Conservation (phyloP, 2,329 filamentous ascomycete species). For the Colletotrichum truncatum region DNA sequence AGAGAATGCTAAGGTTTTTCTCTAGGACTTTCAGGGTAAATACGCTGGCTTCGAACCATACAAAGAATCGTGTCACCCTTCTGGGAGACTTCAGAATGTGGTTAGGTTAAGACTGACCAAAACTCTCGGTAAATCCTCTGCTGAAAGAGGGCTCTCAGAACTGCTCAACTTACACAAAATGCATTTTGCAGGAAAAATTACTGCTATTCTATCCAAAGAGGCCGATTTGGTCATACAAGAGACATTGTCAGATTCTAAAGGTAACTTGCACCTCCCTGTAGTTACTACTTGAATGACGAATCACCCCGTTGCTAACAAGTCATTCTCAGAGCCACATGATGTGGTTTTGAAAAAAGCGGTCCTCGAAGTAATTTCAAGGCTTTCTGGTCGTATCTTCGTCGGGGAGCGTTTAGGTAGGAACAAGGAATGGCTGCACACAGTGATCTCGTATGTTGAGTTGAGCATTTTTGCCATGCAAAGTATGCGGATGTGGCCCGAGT, state of each 20-base stretch:
- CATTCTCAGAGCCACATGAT: not conserved
- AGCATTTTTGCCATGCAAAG: conserved; percentile 43
- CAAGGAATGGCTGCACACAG: conserved; percentile 54
- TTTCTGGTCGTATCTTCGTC: conserved; percentile 59
- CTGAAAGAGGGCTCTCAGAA: not conserved
- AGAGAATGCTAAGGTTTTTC: not conserved
- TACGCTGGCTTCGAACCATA: conserved; percentile 3
- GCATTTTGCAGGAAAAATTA: not conserved
- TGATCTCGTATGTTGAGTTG: conserved; percentile 50
- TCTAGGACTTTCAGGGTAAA: not conserved
- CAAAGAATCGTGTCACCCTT: not conserved
- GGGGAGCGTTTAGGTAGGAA: conserved; percentile 54
- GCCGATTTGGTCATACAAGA: not conserved
- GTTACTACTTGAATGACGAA: no score
- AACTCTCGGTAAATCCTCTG: not conserved
- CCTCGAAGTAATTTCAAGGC: conserved; percentile 49
- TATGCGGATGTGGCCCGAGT: conserved; percentile 49
- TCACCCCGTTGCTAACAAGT: not conserved
- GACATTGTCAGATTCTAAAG: not conserved
- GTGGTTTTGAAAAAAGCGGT: not conserved
- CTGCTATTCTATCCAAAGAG: not conserved
- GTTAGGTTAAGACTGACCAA: not conserved
- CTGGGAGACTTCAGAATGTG: not conserved
- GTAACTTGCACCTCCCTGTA: not conserved
- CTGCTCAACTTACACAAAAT: not conserved